phyloP scores from a whole-genome alignment of 108 stramenopile species.

The Cylindrotheca fusiformis region DNA sequence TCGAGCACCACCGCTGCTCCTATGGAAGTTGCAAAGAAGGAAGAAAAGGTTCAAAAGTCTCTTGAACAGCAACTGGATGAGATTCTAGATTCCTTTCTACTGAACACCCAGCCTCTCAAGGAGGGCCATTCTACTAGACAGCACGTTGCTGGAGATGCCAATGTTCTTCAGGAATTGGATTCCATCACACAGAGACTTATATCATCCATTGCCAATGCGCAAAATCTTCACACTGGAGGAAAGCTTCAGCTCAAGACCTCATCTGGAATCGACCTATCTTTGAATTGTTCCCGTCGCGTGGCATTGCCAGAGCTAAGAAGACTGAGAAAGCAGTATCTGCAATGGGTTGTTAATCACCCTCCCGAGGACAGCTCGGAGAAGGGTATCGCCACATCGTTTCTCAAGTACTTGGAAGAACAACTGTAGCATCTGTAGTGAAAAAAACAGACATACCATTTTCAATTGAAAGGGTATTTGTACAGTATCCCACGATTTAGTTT shows the following conservation, averaged over 20 bases:
- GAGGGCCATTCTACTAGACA: constrained; percentile 69
- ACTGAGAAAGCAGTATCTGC: constrained; percentile 56
- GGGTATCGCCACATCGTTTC: constrained; percentile 46
- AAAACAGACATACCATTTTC: no score
- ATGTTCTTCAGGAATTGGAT: constrained; percentile 45
- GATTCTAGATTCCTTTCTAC: constrained; percentile 64
- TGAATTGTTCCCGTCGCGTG: constrained; percentile 20
- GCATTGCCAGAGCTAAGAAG: constrained; percentile 45
- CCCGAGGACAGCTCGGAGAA: constrained; percentile 48
- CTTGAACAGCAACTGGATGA: constrained; percentile 71
- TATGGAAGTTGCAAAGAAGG: no score
- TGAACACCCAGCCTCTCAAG: constrained; percentile 45
- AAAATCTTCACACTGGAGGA: constrained; percentile 27
- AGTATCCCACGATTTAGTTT: no score
- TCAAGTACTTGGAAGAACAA: constrained; percentile 56
- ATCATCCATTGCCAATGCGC: constrained; percentile 47
- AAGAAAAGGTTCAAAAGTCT: neutral
- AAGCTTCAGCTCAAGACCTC: constrained; percentile 6
- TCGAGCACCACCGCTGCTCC: no score
- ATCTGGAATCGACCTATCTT: neutral
- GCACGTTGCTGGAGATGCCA: constrained; percentile 33
- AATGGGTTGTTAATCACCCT: constrained; percentile 60
- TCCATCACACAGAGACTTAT: constrained; percentile 47
- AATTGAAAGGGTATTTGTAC: no score
- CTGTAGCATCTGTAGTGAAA: no score